Evolutionary conservation across 1,284 basidiomycete genomes (phyloP), one percentile per base, ranked within the genome.

Genomic region (Irpex sp.): DNA sequence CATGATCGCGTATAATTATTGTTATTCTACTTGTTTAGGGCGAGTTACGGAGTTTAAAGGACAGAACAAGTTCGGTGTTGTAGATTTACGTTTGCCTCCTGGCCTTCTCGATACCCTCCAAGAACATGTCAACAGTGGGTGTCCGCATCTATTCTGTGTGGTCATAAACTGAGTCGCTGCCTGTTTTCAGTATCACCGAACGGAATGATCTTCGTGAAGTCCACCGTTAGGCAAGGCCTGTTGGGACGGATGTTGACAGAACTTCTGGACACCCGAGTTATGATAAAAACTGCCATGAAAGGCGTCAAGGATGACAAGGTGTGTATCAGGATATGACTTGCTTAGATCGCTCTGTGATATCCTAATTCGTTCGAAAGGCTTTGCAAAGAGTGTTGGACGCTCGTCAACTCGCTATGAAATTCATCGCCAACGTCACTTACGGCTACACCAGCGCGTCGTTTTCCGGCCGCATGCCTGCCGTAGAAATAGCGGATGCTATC

Each of bases 1-100:
- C 69, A 98, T 98, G 95, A 97, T 99, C 68, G 96, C 95, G 5
- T 97, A 98, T 79, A 98, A 98, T 74, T 95, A 95, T 74, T 97
- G 95, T 72, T 98, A 94, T 74, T 96, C 95, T 46, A 98, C 97
- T 3, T 98, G 95, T 75, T 81, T 99, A n/a, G 97, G 97, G 2
- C 86, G 95, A 5, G 82, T 94, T 31, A 82, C 83, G 17, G 83
- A 89, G 39, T 98, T 97, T 76, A 90, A 95, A 71, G 94, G 92
- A 4, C 85, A 85, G 15, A 90, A 92, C 76, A 97, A 97, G 75
- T 86, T 98, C 64, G 97, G 97, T 0, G 87, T 92, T 72, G 85
- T 87, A 1, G 86, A 94, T 64, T 81, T 94, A n/a, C 81, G 89
- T 50, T 79, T 90, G 5, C 85, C 89, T 1, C 79, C 85, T 5